Evolutionary conservation across 2,329 filamentous ascomycete genomes (phyloP).

Genomic region (Ceratocystis variospora): DNA sequence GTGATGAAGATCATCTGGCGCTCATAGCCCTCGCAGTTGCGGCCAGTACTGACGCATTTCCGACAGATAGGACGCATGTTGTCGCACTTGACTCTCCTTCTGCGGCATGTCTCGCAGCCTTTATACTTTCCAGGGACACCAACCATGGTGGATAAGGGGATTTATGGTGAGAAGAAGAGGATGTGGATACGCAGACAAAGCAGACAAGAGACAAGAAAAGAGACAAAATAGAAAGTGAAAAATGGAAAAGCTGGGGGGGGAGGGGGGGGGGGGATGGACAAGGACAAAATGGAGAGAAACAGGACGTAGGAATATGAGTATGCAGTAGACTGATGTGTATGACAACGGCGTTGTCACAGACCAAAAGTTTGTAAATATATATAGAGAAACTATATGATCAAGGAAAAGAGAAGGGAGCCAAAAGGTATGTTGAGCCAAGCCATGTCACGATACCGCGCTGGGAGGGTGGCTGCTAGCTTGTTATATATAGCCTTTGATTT

Average conservation of each 20-base stretch:
- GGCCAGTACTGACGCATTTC: constrained; percentile 44
- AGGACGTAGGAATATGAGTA: not conserved
- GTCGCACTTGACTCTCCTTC: constrained; percentile 50
- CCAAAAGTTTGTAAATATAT: not conserved
- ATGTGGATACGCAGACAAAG: not conserved
- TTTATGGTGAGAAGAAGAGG: not conserved
- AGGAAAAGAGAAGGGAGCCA: not conserved
- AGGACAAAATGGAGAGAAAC: not conserved
- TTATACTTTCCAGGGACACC: constrained; percentile 51
- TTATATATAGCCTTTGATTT: constrained; percentile 4
- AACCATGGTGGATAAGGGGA: constrained; percentile 33
- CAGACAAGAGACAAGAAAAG: not conserved
- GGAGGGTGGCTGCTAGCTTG: not conserved
- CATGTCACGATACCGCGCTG: not conserved
- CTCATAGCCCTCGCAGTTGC: constrained; percentile 48
- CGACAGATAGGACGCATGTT: constrained; percentile 46
- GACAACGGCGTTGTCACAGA: not conserved
- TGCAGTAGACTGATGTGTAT: not conserved
- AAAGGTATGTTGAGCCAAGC: not conserved
- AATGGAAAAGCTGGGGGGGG: not conserved
- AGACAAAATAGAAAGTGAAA: not conserved
- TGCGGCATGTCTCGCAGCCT: constrained; percentile 48
- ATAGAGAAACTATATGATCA: not conserved
- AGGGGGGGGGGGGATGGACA: not conserved
- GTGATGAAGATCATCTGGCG: constrained; percentile 50